Percentiles rank a stretch among this genome's conserved stretches.
Conservation (phyloP, 257 asterid genomes). For the Salvia splendens region DNA sequence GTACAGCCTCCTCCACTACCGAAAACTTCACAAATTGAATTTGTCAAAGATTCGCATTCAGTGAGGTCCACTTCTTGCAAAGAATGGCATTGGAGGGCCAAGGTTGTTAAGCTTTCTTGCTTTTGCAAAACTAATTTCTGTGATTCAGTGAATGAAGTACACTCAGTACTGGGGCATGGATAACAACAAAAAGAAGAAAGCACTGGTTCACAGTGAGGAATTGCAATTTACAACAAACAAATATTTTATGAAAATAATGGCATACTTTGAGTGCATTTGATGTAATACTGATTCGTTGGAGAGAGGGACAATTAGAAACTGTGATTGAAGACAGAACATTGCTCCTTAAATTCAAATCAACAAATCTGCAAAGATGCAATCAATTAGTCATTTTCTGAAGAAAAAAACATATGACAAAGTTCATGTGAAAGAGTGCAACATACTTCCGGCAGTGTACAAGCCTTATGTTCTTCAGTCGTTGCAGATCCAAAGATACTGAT, state of each 20-base stretch:
- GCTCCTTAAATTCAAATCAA: constrained; percentile 70
- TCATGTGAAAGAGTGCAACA: constrained; percentile 23
- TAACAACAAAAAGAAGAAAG: too few species aligned
- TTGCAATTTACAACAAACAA: neutral
- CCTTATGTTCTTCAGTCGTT: constrained; percentile 71
- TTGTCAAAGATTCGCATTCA: constrained; percentile 88
- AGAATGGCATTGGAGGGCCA: constrained; percentile 72
- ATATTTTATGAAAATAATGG: constrained; percentile 17
- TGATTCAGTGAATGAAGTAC: too few species aligned
- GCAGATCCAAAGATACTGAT: constrained; percentile 81
- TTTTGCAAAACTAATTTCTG: constrained; percentile 97
- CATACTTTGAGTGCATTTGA: constrained; percentile 77
- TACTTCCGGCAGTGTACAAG: constrained; percentile 99
- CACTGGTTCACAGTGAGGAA: too few species aligned
- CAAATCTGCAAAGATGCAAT: constrained; percentile 54
- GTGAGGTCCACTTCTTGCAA: constrained; percentile 97
- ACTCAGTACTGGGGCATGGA: too few species aligned
- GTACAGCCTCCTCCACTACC: constrained; percentile 96
- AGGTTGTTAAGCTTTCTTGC: constrained; percentile 83
- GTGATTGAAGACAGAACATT: constrained; percentile 68
- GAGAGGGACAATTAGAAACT: constrained; percentile 89
- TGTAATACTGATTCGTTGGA: constrained; percentile 71
- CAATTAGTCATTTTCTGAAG: too few species aligned
- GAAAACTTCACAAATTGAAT: constrained; percentile 88
- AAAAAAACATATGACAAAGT: too few species aligned